phyloP scores from a whole-genome alignment of 306 rosid genomes.

The Nissolia schottii region DNA sequence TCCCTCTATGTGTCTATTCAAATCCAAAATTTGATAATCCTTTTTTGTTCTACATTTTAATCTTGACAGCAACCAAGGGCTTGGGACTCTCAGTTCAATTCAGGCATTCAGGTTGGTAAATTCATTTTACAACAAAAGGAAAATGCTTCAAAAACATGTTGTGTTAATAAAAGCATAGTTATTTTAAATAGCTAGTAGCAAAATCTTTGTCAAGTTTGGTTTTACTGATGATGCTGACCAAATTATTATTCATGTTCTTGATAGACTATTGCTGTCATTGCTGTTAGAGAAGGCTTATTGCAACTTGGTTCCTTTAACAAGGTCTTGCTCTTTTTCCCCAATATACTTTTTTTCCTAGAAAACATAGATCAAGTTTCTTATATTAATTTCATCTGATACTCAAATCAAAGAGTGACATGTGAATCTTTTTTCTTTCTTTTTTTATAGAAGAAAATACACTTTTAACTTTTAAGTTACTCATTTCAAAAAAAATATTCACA shows the following conservation, averaged over 20 bases:
- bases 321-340: constrained; percentile 29
- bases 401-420: no score
- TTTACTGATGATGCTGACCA: not conserved
- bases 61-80: constrained; percentile 72
- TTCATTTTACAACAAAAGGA: not conserved
- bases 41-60: not conserved
- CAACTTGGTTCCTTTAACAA: constrained; percentile 74
- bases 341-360: no score
- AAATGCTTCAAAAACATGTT: not conserved
- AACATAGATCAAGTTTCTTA: no score
- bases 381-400: no score
- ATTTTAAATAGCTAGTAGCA: not conserved
- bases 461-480: no score
- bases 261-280: constrained; percentile 66
- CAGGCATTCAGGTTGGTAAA: constrained; percentile 79
- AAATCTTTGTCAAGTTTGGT: not conserved
- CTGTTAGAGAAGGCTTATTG: constrained; percentile 71
- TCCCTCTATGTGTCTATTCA: not conserved
- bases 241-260: not conserved
- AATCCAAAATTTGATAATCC: not conserved
- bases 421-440: no score
- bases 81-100: constrained; percentile 78
- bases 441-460: no score
- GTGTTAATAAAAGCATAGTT: not conserved
- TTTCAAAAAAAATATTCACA: no score